Conservation (phyloP, 768 basidiomycete species). For the Exidia glandulosa region DNA sequence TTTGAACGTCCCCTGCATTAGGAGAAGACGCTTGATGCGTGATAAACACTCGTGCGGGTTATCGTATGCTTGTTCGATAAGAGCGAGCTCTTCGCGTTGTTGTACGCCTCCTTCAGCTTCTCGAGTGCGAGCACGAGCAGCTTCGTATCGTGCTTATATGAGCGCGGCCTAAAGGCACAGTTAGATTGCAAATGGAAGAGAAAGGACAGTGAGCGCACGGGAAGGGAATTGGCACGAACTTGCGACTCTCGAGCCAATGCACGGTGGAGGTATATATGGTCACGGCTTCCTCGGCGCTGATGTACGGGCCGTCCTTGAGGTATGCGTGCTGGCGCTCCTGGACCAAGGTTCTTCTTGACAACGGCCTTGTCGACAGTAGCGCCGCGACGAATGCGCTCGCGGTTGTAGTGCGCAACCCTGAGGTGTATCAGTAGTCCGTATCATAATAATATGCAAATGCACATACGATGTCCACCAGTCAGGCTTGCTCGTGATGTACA, state of each 20-base stretch:
- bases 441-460: background rate
- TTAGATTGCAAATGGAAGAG: background rate
- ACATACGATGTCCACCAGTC: constrained; percentile 96
- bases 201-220: constrained; percentile 41
- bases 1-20: constrained; percentile 98
- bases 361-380: constrained; percentile 98
- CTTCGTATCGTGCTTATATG: constrained; percentile 99
- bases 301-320: constrained; percentile 97
- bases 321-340: constrained; percentile 98
- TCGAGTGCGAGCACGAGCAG: constrained; percentile 92
- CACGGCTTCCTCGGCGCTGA: constrained; percentile 97
- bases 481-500: constrained; percentile 97
- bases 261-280: constrained; percentile 98
- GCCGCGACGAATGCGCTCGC: constrained; percentile 92
- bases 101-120: constrained; percentile 98
- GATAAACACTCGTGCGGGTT: constrained; percentile 99
- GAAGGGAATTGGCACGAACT: constrained; percentile 98
- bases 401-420: constrained; percentile 94
- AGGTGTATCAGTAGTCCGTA: constrained; percentile 2
- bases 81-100: constrained; percentile 95
- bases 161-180: constrained; percentile 53
- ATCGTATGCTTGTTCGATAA: constrained; percentile 98
- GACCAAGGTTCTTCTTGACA: constrained; percentile 97
- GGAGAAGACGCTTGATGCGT: constrained; percentile 90
- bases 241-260: constrained; percentile 96